A percentile compares a stretch with the other conserved stretches of the same genome.
Conservation (phyloP, 306 rosid species). For the Cyamopsis tetragonoloba region DNA sequence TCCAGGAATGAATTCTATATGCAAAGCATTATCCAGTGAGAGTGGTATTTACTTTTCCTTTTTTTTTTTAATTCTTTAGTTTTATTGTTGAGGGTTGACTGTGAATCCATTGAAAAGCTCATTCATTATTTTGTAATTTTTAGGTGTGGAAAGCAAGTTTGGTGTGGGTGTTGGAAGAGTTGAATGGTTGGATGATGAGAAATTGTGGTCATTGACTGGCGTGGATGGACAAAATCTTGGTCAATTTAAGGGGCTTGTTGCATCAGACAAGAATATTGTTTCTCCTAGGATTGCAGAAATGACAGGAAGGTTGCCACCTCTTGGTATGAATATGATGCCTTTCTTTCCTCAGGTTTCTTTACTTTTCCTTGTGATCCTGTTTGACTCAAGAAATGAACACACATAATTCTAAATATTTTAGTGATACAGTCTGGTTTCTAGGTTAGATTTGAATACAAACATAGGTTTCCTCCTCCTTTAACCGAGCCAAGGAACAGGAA, state of each 20-base stretch:
- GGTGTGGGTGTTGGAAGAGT: constrained; percentile 58
- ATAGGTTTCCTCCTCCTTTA: too few relatives aligned
- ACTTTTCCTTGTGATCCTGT: constrained; percentile 7
- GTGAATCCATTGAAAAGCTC: constrained; percentile 14
- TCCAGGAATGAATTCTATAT: constrained; percentile 94
- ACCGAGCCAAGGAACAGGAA: too few relatives aligned
- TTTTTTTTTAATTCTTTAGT: background rate
- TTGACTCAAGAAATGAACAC: too few relatives aligned
- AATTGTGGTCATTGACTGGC: constrained; percentile 67
- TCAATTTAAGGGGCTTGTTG: constrained; percentile 74
- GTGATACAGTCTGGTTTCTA: too few relatives aligned
- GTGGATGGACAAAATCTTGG: constrained; percentile 72
- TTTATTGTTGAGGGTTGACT: constrained; percentile 27
- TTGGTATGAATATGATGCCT: constrained; percentile 58
- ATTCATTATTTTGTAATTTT: background rate
- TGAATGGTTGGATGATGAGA: constrained; percentile 71
- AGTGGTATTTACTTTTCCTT: constrained; percentile 48
- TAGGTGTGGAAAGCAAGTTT: constrained; percentile 85
- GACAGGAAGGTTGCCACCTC: constrained; percentile 64
- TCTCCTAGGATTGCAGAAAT: constrained; percentile 61
- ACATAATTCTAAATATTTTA: too few relatives aligned
- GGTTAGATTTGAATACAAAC: too few relatives aligned
- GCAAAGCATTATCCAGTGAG: constrained; percentile 74
- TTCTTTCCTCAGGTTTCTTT: constrained; percentile 9
- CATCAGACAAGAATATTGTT: constrained; percentile 76